Evolutionary conservation across 1,284 basidiomycete species (phyloP), one percentile per base, ranked within the genome.

Genomic region (Afroboletus lepidellus): DNA sequence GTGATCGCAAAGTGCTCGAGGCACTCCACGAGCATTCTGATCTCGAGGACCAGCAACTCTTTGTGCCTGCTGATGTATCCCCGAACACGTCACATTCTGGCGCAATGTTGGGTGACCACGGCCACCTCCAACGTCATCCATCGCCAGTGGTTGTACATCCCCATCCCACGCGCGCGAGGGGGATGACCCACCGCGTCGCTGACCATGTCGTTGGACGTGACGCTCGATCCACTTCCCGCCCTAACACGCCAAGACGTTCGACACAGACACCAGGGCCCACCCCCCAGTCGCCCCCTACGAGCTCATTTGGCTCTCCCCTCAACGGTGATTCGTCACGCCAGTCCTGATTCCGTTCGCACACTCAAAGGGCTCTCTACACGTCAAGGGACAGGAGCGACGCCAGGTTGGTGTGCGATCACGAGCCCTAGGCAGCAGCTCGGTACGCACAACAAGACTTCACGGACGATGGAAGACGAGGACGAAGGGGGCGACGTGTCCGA

Each of bases 31-130:
- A 76, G 53, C 64, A 64, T 20, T 72, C 76, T 38, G 80, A 80
- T 52, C 79, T 76, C 56, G 82, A 87, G 60, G 78, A 82, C 46
- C 81, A 83, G 56, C 75, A 80, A 41, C 72, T 88, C 21, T 89
- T 89, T 60, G 83, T 88, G 23, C 88, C 87, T 25, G 87, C 85
- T n/a, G 85, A 89, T 60, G 63, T 70, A 37, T 54, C 69, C 37
- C 36, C 7, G 23, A 59, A 38, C 37, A 33, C 72, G 37, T 34
- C 36, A 32, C 33, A 42, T 5, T 29, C 55, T 45, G 42, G 41
- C 20, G n/a, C 46, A 20, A 21, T 23, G 29, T 51, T 48, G 15
- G 25, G 45, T 46, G 58, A 60, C 18, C 49, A 46, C 18, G 41
- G 21, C 23, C 51, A 38, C 41, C 27, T 54, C 18, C 53, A 53